A percentile compares a stretch with the other conserved stretches of the same genome.
phyloP scores from a whole-genome alignment of 441 rosid genomes.

The Arabidopsis lyrata region DNA sequence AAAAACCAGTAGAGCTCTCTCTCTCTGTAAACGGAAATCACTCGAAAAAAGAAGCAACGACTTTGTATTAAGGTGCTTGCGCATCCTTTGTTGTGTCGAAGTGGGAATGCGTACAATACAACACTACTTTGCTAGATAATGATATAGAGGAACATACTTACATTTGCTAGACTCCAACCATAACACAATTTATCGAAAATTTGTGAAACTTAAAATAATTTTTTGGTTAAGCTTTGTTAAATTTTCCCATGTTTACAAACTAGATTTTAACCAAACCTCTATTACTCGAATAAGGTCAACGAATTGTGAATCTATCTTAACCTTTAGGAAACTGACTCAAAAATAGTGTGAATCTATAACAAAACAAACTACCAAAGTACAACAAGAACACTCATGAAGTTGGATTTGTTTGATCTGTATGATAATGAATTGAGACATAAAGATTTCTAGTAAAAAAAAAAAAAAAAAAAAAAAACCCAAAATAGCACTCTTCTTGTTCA shows the following conservation, averaged over 20 bases:
- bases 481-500: neutral
- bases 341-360: neutral
- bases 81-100: conserved; percentile 1
- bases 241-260: neutral
- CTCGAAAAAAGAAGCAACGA: neutral
- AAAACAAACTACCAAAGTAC: neutral
- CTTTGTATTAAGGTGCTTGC: conserved; percentile 1
- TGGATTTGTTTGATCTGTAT: neutral
- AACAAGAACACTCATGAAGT: neutral
- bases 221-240: neutral
- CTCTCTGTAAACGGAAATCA: conserved; percentile 16
- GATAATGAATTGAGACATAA: neutral
- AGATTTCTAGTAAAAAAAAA: neutral
- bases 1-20: neutral
- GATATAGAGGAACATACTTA: conserved; percentile 11
- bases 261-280: neutral
- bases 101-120: neutral
- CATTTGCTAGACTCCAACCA: neutral
- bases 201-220: neutral
- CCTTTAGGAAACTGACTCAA: neutral
- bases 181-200: neutral
- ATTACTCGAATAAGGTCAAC: neutral
- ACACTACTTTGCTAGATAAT: conserved; percentile 8
- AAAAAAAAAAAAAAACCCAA: too few species aligned
- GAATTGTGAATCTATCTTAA: neutral